Conservation (phyloP, 768 basidiomycete species). For the Suillus clintonianus region DNA sequence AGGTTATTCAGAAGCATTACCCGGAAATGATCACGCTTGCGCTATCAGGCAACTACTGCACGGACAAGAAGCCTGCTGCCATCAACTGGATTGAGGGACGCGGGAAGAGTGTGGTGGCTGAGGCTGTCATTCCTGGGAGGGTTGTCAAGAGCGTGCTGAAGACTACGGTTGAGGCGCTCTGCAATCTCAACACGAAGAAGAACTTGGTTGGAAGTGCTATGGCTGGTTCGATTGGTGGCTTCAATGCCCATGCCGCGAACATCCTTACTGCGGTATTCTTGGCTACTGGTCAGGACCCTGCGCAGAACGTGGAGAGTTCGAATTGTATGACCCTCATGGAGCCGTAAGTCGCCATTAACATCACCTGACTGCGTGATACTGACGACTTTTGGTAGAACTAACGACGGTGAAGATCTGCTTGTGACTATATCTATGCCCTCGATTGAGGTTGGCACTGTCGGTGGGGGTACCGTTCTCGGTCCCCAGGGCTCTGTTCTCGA, state of each 20-base stretch:
- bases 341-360: conserved; percentile 61
- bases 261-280: conserved; percentile 94
- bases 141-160: conserved; percentile 90
- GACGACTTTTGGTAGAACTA: conserved; percentile 54
- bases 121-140: conserved; percentile 88
- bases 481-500: conserved; percentile 92
- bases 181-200: conserved; percentile 95
- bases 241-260: conserved; percentile 98
- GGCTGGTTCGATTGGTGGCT: conserved; percentile 97
- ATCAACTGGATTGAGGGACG: conserved; percentile 99
- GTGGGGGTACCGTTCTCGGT: conserved; percentile 90
- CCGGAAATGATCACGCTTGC: conserved; percentile 91
- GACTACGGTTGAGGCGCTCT: conserved; percentile 88
- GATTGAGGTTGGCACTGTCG: conserved; percentile 97
- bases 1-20: conserved; percentile 73
- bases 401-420: conserved; percentile 87
- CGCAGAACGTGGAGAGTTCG: conserved; percentile 98
- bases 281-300: conserved; percentile 97
- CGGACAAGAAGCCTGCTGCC: conserved; percentile 99
- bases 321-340: conserved; percentile 99
- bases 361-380: conserved; percentile 4
- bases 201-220: conserved; percentile 96
- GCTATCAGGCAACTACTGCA: conserved; percentile 97
- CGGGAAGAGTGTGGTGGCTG: conserved; percentile 96
- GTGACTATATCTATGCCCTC: conserved; percentile 98